These are phyloP conservation scores for Crithidia fasciculata DNA, from an alignment of 208 protist species.

Conservation along the genomic window DNA sequence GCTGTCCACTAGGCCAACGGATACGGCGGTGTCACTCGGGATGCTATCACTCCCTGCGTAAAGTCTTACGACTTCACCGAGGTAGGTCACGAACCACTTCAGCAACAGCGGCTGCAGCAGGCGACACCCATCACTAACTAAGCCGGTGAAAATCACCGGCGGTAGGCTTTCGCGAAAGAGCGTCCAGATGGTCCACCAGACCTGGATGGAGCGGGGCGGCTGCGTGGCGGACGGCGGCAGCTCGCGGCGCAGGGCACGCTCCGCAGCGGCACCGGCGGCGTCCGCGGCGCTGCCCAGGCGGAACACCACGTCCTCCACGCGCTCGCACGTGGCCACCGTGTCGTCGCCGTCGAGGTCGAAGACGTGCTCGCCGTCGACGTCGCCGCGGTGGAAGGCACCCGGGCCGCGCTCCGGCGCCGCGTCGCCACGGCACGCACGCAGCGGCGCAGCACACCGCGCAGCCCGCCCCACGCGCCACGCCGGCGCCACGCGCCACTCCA, in stretches of 20 bases:
- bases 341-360: conserved; percentile 38
- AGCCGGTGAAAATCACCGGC: conserved; percentile 1
- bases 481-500: conserved; percentile 53
- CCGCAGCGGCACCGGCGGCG: neutral
- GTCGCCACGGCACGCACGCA: conserved; percentile 5
- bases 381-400: conserved; percentile 46
- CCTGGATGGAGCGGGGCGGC: neutral
- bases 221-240: neutral
- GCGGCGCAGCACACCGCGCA: neutral
- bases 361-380: conserved; percentile 64
- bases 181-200: conserved; percentile 4
- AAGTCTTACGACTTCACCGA: neutral
- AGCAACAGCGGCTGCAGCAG: conserved; percentile 10
- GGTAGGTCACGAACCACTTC: conserved; percentile 19
- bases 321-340: conserved; percentile 47
- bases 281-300: neutral
- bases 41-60: neutral
- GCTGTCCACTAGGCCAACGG: neutral
- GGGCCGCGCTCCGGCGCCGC: conserved; percentile 2
- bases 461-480: conserved; percentile 24
- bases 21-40: neutral
- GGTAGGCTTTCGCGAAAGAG: conserved; percentile 19
- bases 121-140: neutral
- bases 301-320: conserved; percentile 37
- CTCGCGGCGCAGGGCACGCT: conserved; percentile 8